Evolutionary conservation across 108 stramenopile species (phyloP).

Genomic region (Cyclotella kingstonii): DNA sequence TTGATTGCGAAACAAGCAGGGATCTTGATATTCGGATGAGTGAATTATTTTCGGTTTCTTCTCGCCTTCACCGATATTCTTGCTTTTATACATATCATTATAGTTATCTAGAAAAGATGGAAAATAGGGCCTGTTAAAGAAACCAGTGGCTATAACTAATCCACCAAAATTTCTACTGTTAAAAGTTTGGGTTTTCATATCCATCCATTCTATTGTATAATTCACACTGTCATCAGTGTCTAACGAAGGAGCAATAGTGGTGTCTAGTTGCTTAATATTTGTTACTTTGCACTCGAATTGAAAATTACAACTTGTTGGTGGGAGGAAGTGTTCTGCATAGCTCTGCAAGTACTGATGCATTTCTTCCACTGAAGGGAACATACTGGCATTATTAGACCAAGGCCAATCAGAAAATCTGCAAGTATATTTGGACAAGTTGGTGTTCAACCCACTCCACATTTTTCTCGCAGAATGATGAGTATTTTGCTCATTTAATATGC

Average conservation of each 20-base stretch:
- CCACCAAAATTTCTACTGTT: slow-evolving; percentile 56
- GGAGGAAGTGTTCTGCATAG: slow-evolving; percentile 51
- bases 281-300: slow-evolving; percentile 51
- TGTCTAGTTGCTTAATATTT: slow-evolving; percentile 35
- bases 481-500: not conserved
- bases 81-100: not conserved
- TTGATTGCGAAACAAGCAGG: slow-evolving; percentile 34
- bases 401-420: slow-evolving; percentile 70
- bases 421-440: slow-evolving; percentile 69
- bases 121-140: slow-evolving; percentile 56
- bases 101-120: slow-evolving; percentile 37
- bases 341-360: slow-evolving; percentile 56
- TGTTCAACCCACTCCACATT: slow-evolving; percentile 65
- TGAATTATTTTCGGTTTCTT: slow-evolving; percentile 43
- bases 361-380: slow-evolving; percentile 54
- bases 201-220: slow-evolving; percentile 65
- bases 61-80: slow-evolving; percentile 1
- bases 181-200: slow-evolving; percentile 29
- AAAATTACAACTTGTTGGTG: slow-evolving; percentile 33
- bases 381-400: slow-evolving; percentile 57
- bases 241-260: not conserved
- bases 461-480: slow-evolving; percentile 38
- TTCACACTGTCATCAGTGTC: slow-evolving; percentile 5
- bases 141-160: slow-evolving; percentile 65
- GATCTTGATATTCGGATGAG: slow-evolving; percentile 45